Conservation (phyloP, 2,329 filamentous ascomycete species). For the Verticillium zaregamsianum region DNA sequence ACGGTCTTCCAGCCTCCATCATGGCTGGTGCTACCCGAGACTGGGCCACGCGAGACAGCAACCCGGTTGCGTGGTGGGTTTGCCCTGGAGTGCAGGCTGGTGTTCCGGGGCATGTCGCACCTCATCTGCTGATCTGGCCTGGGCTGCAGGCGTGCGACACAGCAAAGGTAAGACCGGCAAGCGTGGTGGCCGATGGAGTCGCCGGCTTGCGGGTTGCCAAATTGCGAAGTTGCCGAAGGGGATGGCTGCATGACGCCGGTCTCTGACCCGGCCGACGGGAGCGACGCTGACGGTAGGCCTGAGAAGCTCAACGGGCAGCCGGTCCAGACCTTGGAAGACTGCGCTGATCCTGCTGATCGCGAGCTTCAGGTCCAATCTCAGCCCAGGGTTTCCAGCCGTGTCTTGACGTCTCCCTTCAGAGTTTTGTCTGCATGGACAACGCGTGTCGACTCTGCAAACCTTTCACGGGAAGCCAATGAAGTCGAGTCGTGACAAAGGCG, state of each 20-base stretch:
- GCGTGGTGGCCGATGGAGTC: background rate
- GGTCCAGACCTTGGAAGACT: background rate
- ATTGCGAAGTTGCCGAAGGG: background rate
- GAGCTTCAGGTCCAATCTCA: background rate
- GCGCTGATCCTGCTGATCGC: background rate
- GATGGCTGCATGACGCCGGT: background rate
- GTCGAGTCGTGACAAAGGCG: constrained; percentile 2
- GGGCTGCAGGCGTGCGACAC: background rate
- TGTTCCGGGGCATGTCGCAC: background rate
- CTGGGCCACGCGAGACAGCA: background rate
- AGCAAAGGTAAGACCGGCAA: background rate
- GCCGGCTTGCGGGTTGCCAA: background rate
- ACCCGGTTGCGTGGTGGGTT: background rate
- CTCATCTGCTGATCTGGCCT: background rate
- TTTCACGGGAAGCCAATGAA: background rate
- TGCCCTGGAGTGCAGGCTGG: background rate
- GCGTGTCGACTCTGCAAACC: background rate
- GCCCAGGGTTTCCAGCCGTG: background rate
- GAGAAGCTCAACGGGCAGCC: background rate
- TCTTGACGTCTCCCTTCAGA: background rate
- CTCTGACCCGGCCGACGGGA: background rate
- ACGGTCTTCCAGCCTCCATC: too few relatives aligned
- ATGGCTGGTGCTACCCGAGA: too few relatives aligned
- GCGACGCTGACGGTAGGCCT: background rate
- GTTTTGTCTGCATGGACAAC: background rate